These are phyloP conservation scores for Rutstroemia sp. DNA, from an alignment of 2,329 filamentous ascomycete genomes.

Conservation along the genomic window DNA sequence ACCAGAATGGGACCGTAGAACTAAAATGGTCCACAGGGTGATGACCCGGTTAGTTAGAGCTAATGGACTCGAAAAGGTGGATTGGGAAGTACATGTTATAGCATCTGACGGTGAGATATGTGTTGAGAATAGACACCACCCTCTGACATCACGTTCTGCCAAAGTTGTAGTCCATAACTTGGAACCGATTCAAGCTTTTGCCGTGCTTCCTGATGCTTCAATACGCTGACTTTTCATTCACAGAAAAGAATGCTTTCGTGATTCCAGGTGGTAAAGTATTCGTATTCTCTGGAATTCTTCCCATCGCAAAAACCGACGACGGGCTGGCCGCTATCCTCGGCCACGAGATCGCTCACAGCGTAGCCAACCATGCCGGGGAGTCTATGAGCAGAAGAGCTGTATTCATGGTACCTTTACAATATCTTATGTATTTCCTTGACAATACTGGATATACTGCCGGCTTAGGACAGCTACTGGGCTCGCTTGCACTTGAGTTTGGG, in stretches of 20 bases:
- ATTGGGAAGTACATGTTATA: constrained; percentile 72
- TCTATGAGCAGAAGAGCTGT: constrained; percentile 37
- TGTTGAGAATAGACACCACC: no score
- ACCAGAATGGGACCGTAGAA: constrained; percentile 49
- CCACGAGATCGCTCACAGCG: constrained; percentile 73
- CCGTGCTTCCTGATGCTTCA: not conserved
- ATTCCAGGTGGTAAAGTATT: constrained; percentile 75
- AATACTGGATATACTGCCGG: constrained; percentile 18
- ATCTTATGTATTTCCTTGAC: constrained; percentile 31
- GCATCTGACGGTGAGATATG: constrained; percentile 43
- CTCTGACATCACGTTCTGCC: no score
- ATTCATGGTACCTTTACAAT: constrained; percentile 33
- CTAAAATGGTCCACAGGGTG: constrained; percentile 51
- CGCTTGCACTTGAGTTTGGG: constrained; percentile 45
- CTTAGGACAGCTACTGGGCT: constrained; percentile 19
- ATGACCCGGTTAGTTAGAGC: constrained; percentile 60
- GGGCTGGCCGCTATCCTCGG: constrained; percentile 68
- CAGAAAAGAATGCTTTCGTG: constrained; percentile 64
- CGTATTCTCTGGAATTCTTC: constrained; percentile 66
- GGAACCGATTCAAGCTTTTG: no score
- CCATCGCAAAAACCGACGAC: constrained; percentile 58
- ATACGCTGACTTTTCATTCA: not conserved
- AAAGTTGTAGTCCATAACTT: no score
- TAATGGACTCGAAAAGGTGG: constrained; percentile 47
- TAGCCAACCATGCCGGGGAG: constrained; percentile 62